Base-by-base conservation (phyloP, 495 filamentous ascomycete species). In the Penicillium flavigenum region DNA sequence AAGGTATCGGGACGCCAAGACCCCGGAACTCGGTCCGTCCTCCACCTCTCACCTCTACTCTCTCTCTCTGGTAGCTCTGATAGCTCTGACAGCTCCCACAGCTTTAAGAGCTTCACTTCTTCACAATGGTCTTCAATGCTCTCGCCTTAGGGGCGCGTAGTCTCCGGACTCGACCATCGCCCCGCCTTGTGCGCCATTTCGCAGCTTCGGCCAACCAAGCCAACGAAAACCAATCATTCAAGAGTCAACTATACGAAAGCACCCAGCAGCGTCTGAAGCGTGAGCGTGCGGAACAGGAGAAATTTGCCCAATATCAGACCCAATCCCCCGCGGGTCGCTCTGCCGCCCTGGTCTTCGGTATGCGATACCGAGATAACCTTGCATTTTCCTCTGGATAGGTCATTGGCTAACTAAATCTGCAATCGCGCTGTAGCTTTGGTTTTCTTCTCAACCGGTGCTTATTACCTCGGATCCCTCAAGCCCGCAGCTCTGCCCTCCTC, bases 201-300 rank as follows among this genome's bases (percentile, higher is more conserved):
- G 56, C 61, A 26, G 59, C 42, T 6, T 68, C 70, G 4, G 38
- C 58, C 43, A 22, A 24, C 60, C 60, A 45, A 57, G 47, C n/a
- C 66, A 76, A 44, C 64, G 68, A 48, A 64, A 68, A 49, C 55
- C 64, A 45, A 24, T 82, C 83, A 4, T 97, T 98, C 78, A 85
- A 89, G 60, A 88, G 86, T 17, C 94, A 98, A 76, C 76, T 98
- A 56, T 92, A 90, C 56, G 85, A 94, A 64, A 95, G 89, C 62
- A 93, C 92, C 32, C 77, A 83, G 52, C 77, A 86, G 63, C 85
- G 94, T 11, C 73, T 97, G 54, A 79, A 87, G 65, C 78, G 86
- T 24, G 92, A 98, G 70, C 79, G 81, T 43, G 83, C 79, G 12
- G 86, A 92, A 60, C 84, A 88, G 54, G 79, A 82, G 60, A 80